Evolutionary conservation across 139 green algal species (phyloP).

Genomic region (Bryopsis sp.): DNA sequence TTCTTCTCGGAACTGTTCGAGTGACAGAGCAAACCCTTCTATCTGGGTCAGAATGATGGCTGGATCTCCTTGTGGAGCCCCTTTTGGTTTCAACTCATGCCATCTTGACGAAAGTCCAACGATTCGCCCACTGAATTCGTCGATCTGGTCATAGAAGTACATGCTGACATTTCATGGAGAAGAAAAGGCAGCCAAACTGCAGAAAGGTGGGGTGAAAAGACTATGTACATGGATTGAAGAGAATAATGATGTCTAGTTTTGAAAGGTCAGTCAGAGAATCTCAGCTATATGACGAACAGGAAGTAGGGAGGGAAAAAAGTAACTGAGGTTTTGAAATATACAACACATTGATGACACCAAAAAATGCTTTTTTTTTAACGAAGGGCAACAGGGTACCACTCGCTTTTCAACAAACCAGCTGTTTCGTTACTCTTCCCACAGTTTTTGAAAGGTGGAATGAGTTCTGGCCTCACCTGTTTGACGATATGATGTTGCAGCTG

Average conservation of each 20-base stretch:
- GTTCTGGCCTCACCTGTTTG: conserved; percentile 2
- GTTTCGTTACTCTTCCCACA: too few relatives aligned
- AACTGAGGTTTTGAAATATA: too few relatives aligned
- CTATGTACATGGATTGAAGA: background rate
- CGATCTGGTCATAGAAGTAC: conserved; percentile 24
- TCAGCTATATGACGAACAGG: background rate
- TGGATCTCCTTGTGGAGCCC: conserved; percentile 46
- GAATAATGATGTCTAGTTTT: background rate
- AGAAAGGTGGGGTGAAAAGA: too few relatives aligned
- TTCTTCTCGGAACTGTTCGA: conserved; percentile 25
- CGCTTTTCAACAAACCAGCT: too few relatives aligned
- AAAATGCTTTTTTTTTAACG: too few relatives aligned
- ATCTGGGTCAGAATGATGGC: conserved; percentile 52
- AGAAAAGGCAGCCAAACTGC: too few relatives aligned
- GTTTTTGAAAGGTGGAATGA: too few relatives aligned
- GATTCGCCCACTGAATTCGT: conserved; percentile 40
- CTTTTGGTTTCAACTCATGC: conserved; percentile 54
- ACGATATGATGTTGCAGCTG: conserved; percentile 3
- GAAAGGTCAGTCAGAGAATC: background rate
- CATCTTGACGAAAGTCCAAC: conserved; percentile 20
- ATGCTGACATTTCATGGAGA: too few relatives aligned
- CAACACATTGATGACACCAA: too few relatives aligned
- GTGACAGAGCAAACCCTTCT: conserved; percentile 32
- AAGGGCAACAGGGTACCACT: too few relatives aligned
- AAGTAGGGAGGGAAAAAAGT: background rate